Percentiles rank a stretch among this genome's conserved stretches.
Conservation (phyloP, 2,329 filamentous ascomycete species). For the Decorospora gaudefroyi region DNA sequence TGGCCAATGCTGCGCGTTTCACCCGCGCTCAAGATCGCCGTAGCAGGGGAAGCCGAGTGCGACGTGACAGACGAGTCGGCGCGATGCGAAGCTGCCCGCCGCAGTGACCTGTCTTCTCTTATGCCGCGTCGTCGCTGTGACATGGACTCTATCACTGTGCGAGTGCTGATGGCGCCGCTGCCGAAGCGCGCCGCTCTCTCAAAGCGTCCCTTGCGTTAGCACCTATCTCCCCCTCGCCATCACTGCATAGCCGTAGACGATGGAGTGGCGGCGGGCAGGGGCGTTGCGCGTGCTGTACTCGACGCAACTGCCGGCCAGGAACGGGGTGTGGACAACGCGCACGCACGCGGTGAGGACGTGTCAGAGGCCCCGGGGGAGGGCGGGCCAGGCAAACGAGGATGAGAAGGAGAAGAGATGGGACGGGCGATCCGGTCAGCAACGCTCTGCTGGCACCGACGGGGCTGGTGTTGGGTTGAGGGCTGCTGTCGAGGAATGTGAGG, state of each 20-base stretch:
- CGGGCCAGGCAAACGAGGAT: constrained; percentile 5
- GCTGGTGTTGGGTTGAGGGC: constrained; percentile 33
- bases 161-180: constrained; percentile 79
- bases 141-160: constrained; percentile 69
- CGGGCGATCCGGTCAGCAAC: constrained; percentile 18
- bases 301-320: constrained; percentile 28
- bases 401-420: constrained; percentile 17
- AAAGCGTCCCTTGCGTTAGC: constrained; percentile 27
- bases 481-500: constrained; percentile 31
- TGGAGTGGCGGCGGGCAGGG: constrained; percentile 13
- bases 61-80: constrained; percentile 29
- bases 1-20: constrained; percentile 20
- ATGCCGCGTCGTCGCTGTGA: constrained; percentile 54
- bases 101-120: constrained; percentile 24
- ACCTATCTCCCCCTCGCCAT: constrained; percentile 31
- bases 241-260: constrained; percentile 27
- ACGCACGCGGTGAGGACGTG: constrained; percentile 34
- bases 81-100: constrained; percentile 35
- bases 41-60: constrained; percentile 18
- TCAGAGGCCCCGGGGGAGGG: constrained; percentile 16
- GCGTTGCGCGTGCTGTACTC: constrained; percentile 21
- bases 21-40: constrained; percentile 19
- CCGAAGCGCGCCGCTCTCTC: constrained; percentile 77
- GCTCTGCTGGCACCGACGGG: constrained; percentile 26
- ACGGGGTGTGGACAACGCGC: constrained; percentile 35